A percentile compares a stretch with the other conserved stretches of the same genome.
Conservation (phyloP, 2,329 filamentous ascomycete species). For the Beauveria rudraprayagi region DNA sequence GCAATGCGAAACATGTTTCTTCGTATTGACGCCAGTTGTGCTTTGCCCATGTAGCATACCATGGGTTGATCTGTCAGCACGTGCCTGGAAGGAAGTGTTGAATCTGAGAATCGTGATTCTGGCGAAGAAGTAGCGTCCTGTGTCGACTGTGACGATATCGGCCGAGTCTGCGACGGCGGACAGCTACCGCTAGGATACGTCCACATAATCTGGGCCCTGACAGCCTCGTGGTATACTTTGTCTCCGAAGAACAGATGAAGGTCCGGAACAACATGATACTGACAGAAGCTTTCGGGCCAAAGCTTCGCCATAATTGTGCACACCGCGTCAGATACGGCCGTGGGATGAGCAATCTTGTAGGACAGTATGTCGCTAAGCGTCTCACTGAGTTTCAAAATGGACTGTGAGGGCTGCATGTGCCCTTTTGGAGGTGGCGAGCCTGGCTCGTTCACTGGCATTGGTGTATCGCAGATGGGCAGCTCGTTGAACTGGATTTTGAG, state of each 20-base stretch:
- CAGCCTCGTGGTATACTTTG: slow-evolving; percentile 34
- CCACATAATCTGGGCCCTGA: slow-evolving; percentile 45
- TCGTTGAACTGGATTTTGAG: slow-evolving; percentile 40
- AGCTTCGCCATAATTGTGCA: slow-evolving; percentile 37
- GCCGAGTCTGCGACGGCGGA: slow-evolving; percentile 23
- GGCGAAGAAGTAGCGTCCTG: slow-evolving; percentile 23
- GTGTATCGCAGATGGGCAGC: slow-evolving; percentile 32
- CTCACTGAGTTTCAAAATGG: slow-evolving; percentile 34
- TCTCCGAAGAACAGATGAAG: slow-evolving; percentile 43
- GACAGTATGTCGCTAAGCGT: slow-evolving; percentile 37
- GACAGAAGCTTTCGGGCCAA: slow-evolving; percentile 31
- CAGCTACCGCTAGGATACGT: slow-evolving; percentile 25
- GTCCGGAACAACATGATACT: slow-evolving; percentile 27
- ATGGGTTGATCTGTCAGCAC: slow-evolving; percentile 24
- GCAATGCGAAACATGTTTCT: slow-evolving; percentile 39
- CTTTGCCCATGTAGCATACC: slow-evolving; percentile 40
- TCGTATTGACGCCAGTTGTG: slow-evolving; percentile 37
- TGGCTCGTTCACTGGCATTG: slow-evolving; percentile 27
- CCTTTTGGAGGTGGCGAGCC: slow-evolving; percentile 28
- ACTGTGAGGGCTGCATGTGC: slow-evolving; percentile 31
- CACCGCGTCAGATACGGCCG: slow-evolving; percentile 33
- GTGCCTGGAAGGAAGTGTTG: slow-evolving; percentile 8
- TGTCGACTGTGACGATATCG: slow-evolving; percentile 29
- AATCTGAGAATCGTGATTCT: slow-evolving; percentile 17
- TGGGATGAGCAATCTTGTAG: slow-evolving; percentile 23